A percentile compares a stretch with the other conserved stretches of the same genome.
These are phyloP conservation scores for Trichoderma asperelloides DNA, from an alignment of 495 filamentous ascomycete species.

Conservation along the genomic window DNA sequence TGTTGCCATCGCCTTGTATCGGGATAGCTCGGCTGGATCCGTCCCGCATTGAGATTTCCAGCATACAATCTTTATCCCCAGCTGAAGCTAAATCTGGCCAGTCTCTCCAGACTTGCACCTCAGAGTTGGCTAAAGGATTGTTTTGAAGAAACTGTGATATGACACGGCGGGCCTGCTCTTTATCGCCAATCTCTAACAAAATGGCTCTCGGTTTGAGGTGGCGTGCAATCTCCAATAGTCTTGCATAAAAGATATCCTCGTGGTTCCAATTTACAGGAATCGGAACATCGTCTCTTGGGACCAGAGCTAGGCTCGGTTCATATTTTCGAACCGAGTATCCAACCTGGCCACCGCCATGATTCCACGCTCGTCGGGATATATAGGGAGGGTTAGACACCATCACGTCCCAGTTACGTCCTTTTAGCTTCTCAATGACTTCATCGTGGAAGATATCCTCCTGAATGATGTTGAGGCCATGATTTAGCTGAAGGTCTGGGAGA, in stretches of 20 bases:
- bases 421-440: constrained; percentile 12
- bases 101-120: constrained; percentile 49
- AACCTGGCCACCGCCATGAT: constrained; percentile 14
- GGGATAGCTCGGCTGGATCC: background rate
- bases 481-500: background rate
- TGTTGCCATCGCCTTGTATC: background rate
- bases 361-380: constrained; percentile 57
- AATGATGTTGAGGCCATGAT: constrained; percentile 35
- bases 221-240: constrained; percentile 34
- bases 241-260: constrained; percentile 54
- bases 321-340: constrained; percentile 62
- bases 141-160: constrained; percentile 32
- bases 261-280: constrained; percentile 14
- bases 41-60: background rate
- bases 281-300: constrained; percentile 33
- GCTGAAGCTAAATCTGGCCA: constrained; percentile 20
- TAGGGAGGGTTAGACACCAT: constrained; percentile 88
- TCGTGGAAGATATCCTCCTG: constrained; percentile 46
- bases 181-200: constrained; percentile 51
- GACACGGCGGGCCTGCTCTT: constrained; percentile 50
- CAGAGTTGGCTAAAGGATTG: constrained; percentile 7
- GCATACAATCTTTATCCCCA: background rate
- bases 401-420: constrained; percentile 45
- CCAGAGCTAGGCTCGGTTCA: constrained; percentile 72
- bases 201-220: constrained; percentile 30